Evolutionary conservation across 352 stramenopile genomes (phyloP).

Genomic region (Phytophthora tubulina): DNA sequence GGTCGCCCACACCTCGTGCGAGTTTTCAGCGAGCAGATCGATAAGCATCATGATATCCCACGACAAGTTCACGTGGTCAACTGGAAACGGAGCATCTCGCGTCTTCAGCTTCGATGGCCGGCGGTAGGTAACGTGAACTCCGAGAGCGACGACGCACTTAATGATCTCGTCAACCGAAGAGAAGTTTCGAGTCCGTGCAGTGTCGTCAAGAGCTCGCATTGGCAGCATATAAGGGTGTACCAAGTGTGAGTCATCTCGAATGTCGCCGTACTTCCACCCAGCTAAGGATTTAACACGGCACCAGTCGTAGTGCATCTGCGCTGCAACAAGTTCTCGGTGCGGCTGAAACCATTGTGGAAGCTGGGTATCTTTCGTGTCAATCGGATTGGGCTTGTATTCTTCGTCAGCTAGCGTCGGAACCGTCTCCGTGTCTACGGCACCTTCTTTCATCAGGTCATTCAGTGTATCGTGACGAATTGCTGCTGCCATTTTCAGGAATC

Average conservation of each 20-base stretch:
- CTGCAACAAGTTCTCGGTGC: slow-evolving; percentile 45
- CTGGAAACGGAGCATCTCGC: slow-evolving; percentile 38
- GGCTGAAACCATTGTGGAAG: slow-evolving; percentile 50
- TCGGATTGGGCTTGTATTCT: slow-evolving; percentile 53
- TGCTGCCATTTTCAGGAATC: slow-evolving; percentile 47
- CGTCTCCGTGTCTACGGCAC: slow-evolving; percentile 5
- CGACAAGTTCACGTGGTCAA: slow-evolving; percentile 51
- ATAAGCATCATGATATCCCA: slow-evolving; percentile 76
- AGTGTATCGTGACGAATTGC: slow-evolving; percentile 41
- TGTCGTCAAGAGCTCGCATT: slow-evolving; percentile 53
- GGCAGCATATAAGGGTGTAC: slow-evolving; percentile 65
- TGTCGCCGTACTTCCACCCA: slow-evolving; percentile 52
- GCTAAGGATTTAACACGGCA: slow-evolving; percentile 59
- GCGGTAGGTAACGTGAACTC: slow-evolving; percentile 47
- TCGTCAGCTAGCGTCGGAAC: neutral
- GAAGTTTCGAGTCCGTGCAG: slow-evolving; percentile 53
- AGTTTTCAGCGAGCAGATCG: slow-evolving; percentile 75
- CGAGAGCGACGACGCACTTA: slow-evolving; percentile 67
- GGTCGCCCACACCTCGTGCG: slow-evolving; percentile 74
- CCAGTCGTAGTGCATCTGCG: slow-evolving; percentile 78
- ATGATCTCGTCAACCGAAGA: slow-evolving; percentile 64
- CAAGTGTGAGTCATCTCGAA: slow-evolving; percentile 51
- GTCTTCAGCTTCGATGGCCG: slow-evolving; percentile 31
- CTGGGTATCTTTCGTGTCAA: slow-evolving; percentile 38
- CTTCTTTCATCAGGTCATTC: slow-evolving; percentile 17